Percentiles rank a stretch among this genome's conserved stretches.
Evolutionary conservation across 768 basidiomycete species (phyloP).

Genomic region (Epithele typhae): DNA sequence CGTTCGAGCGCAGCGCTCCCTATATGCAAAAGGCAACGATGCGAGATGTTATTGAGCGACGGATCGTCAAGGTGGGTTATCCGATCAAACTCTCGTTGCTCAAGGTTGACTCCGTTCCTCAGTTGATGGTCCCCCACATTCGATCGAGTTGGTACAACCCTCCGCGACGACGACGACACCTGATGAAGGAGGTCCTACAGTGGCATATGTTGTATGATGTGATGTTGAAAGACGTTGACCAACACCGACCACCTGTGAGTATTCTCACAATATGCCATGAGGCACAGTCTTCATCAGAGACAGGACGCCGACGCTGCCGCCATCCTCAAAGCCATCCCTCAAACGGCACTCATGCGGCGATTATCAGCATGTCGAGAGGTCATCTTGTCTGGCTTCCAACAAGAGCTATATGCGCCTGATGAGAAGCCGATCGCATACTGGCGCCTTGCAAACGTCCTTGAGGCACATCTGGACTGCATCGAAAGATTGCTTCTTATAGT

Average conservation of each 20-base stretch:
- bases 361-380: conserved; percentile 61
- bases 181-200: conserved; percentile 57
- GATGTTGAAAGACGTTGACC: conserved; percentile 26
- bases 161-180: conserved; percentile 57
- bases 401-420: conserved; percentile 64
- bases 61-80: conserved; percentile 31
- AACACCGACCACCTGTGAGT: conserved; percentile 18
- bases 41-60: conserved; percentile 32
- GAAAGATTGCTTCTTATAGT: conserved; percentile 39
- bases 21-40: conserved; percentile 20
- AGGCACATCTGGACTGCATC: conserved; percentile 49
- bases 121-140: conserved; percentile 59
- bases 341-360: conserved; percentile 53
- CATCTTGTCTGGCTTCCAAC: conserved; percentile 69
- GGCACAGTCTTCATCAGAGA: too few species aligned
- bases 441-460: conserved; percentile 57
- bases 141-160: conserved; percentile 67
- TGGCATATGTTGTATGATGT: conserved; percentile 64
- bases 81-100: too few species aligned
- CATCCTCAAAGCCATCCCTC: conserved; percentile 31
- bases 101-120: too few species aligned
- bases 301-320: conserved; percentile 13
- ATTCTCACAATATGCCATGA: too few species aligned
- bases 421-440: conserved; percentile 77
- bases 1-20: conserved; percentile 27